phyloP scores from a whole-genome alignment of 345 rosid species.

The Linum tenue region DNA sequence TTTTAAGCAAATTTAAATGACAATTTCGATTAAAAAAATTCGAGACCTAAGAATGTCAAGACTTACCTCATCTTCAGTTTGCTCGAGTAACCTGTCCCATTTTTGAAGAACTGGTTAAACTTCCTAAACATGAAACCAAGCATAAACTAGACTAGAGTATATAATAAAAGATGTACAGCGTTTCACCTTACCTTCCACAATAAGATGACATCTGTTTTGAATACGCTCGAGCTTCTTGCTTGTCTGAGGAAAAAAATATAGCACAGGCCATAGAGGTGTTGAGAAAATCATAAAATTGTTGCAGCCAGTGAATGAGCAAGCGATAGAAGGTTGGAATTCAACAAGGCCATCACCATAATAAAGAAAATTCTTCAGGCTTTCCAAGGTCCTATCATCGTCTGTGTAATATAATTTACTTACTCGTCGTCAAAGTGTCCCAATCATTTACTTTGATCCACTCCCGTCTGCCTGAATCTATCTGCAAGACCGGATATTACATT shows the following conservation, averaged over 20 bases:
- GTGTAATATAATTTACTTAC: constrained; percentile 27
- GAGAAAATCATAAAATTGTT: neutral
- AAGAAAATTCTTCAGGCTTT: too few relatives aligned
- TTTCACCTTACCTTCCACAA: constrained; percentile 71
- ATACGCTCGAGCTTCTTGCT: constrained; percentile 83
- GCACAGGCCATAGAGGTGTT: neutral
- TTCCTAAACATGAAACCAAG: constrained; percentile 1
- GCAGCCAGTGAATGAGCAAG: neutral
- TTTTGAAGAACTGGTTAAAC: constrained; percentile 8
- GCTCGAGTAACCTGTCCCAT: constrained; percentile 66
- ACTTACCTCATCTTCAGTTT: constrained; percentile 85
- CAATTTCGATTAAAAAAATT: constrained; percentile 5
- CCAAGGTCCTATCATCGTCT: neutral
- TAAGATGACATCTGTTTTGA: constrained; percentile 79
- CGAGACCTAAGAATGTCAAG: constrained; percentile 1
- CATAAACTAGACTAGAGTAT: neutral
- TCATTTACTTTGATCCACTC: constrained; percentile 61
- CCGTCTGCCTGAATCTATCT: constrained; percentile 43
- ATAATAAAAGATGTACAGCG: neutral
- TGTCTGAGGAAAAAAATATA: constrained; percentile 37
- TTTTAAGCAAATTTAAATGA: neutral
- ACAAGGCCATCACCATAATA: too few relatives aligned
- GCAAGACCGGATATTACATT: constrained; percentile 18
- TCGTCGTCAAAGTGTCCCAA: constrained; percentile 46
- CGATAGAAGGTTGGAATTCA: constrained; percentile 11